Base-by-base conservation (phyloP, 805 yeast genomes). In the Wickerhamiella brachini region DNA sequence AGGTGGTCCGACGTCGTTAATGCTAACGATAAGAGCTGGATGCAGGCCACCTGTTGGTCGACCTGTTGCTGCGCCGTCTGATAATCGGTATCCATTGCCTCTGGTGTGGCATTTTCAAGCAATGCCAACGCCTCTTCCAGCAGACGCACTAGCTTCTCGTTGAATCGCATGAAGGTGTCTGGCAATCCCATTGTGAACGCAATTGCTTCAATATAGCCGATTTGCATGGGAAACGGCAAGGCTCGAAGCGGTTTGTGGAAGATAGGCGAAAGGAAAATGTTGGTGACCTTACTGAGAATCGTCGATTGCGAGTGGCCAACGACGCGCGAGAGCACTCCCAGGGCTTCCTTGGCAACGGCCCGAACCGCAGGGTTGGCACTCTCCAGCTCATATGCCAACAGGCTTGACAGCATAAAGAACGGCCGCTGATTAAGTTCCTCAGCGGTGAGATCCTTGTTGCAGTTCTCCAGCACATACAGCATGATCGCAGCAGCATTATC, bases 191-290 rank as follows among this genome's bases (percentile, higher is more conserved):
- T 69, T 62, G 97, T 90, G 65, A 81, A 94, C 0, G 95, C 81
- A n/a, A 93, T 85, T 1, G 97, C 97, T 66, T 93, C 97, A 54
- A 93, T 89, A 64, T 93, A 89, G 38, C 98, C 98, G 51, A 93
- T 93, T 68, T 94, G 98, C 95, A 90, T 93, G 4, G 95, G 93
- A 69, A 94, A 93, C 0, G 99, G 98, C 54, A 93, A 72, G 0
- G 99, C 99, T 56, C 99, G 75, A 52, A 93, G 68, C 0, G 99
- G 99, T 63, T 93, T 93, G 3, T 95, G 95, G 71, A 93, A 94
- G 21, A 93, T 93, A 6, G 99, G 97, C 0, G 94, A 85, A 46
- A 93, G 68, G 26, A 94, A 70, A 23, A 89, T 78, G 47, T 79
- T 81, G 59, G 88, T 86, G 49, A 94, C 89, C 18, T 90, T 89